Conservation (phyloP, 164 flowering plant species). For the Cinnamomum chago region DNA sequence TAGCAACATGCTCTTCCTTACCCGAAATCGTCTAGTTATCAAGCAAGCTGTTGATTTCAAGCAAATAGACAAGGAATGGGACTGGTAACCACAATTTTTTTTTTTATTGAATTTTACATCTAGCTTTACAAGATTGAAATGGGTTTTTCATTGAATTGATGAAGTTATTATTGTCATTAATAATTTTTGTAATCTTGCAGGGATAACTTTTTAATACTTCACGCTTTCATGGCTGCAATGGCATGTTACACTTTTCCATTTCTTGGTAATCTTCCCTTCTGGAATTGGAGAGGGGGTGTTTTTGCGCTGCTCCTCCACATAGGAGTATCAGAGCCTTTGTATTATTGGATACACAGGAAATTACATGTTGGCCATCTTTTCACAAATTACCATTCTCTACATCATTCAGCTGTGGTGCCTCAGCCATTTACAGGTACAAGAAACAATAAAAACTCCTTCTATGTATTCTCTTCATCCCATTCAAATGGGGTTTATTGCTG, state of each 20-base stretch:
- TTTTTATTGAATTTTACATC: not conserved
- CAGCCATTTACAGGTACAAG: slow-evolving; percentile 61
- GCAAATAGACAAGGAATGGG: slow-evolving; percentile 80
- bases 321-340: slow-evolving; percentile 68
- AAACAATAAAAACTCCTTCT: not conserved
- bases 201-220: slow-evolving; percentile 84
- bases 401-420: slow-evolving; percentile 63
- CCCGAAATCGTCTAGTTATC: slow-evolving; percentile 38
- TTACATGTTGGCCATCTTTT: slow-evolving; percentile 46
- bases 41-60: slow-evolving; percentile 57
- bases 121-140: not conserved
- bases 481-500: not conserved
- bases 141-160: not conserved
- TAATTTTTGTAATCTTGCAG: slow-evolving; percentile 28
- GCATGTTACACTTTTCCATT: slow-evolving; percentile 41
- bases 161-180: too few relatives aligned
- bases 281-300: slow-evolving; percentile 50
- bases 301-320: slow-evolving; percentile 50
- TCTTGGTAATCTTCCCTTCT: slow-evolving; percentile 44
- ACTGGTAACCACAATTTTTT: slow-evolving; percentile 43
- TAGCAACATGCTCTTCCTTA: slow-evolving; percentile 50
- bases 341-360: slow-evolving; percentile 55
- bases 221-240: slow-evolving; percentile 48
- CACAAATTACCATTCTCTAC: slow-evolving; percentile 61
- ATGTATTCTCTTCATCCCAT: not conserved